Conservation (phyloP, 2,329 filamentous ascomycete genomes). For the Didymella sp. region DNA sequence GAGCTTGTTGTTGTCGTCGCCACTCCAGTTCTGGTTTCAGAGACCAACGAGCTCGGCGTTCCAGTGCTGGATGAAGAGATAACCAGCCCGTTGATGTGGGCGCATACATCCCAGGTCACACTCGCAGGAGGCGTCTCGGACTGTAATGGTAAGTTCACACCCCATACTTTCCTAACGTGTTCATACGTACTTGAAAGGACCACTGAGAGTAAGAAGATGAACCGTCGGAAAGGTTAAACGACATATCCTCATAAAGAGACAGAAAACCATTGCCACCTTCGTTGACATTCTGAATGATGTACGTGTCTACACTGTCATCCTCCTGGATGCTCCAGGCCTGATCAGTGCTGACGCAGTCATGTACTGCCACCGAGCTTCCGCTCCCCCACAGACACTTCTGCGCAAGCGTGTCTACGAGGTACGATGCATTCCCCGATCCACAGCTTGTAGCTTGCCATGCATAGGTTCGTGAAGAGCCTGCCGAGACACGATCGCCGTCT, state of each 20-base stretch:
- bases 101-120: neutral
- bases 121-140: neutral
- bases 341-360: neutral
- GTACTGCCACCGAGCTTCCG: neutral
- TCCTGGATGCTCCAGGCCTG: neutral
- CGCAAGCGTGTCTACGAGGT: neutral
- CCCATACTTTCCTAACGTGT: neutral
- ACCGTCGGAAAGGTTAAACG: neutral
- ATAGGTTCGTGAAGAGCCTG: neutral
- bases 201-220: neutral
- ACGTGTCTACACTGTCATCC: neutral
- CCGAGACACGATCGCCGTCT: neutral
- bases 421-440: neutral
- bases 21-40: neutral
- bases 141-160: neutral
- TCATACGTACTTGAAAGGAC: neutral
- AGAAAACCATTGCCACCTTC: neutral
- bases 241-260: neutral
- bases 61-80: neutral
- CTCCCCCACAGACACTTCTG: neutral
- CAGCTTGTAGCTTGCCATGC: neutral
- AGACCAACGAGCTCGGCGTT: neutral
- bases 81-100: neutral
- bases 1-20: neutral
- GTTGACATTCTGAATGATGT: neutral